Conservation (phyloP, 305 asterid genomes). For the Rubia peregrina region DNA sequence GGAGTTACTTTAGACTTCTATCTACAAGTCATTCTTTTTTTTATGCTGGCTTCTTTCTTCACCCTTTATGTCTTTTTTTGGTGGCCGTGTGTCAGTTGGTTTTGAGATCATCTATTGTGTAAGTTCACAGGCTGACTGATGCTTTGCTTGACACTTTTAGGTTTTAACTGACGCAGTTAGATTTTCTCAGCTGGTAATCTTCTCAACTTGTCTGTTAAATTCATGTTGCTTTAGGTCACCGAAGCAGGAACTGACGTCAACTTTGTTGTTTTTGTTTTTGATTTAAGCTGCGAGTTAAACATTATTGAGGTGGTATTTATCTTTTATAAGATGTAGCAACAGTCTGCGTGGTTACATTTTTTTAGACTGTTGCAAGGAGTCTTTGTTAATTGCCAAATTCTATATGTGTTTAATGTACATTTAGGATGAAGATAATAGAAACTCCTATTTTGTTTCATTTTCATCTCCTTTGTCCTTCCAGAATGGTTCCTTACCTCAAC, state of each 20-base stretch:
- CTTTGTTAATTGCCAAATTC: not conserved
- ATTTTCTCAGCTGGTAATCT: slow-evolving; percentile 84
- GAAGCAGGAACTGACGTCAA: not conserved
- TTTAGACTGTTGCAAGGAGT: not conserved
- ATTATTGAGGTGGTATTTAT: not conserved
- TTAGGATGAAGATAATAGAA: not conserved
- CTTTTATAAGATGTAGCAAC: not conserved
- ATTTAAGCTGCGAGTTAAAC: not conserved
- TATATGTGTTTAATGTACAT: not conserved
- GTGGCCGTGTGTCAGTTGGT: slow-evolving; percentile 9
- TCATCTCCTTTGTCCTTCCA: not conserved
- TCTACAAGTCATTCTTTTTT: not conserved
- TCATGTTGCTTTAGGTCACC: not conserved
- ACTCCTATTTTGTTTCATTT: not conserved
- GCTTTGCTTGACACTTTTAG: slow-evolving; percentile 37
- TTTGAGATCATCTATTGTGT: slow-evolving; percentile 11
- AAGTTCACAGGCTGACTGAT: slow-evolving; percentile 21
- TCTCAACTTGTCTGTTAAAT: slow-evolving; percentile 9
- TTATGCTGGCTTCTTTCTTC: slow-evolving; percentile 10
- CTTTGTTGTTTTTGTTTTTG: not conserved
- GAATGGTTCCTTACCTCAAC: not conserved
- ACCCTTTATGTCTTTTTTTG: slow-evolving; percentile 20
- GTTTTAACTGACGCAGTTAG: slow-evolving; percentile 90
- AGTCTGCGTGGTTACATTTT: not conserved
- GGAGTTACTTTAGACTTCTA: not conserved